Percentiles rank a stretch among this genome's conserved stretches.
These are phyloP conservation scores for Glutinoglossum americanum DNA, from an alignment of 495 filamentous ascomycete genomes.

Conservation along the genomic window DNA sequence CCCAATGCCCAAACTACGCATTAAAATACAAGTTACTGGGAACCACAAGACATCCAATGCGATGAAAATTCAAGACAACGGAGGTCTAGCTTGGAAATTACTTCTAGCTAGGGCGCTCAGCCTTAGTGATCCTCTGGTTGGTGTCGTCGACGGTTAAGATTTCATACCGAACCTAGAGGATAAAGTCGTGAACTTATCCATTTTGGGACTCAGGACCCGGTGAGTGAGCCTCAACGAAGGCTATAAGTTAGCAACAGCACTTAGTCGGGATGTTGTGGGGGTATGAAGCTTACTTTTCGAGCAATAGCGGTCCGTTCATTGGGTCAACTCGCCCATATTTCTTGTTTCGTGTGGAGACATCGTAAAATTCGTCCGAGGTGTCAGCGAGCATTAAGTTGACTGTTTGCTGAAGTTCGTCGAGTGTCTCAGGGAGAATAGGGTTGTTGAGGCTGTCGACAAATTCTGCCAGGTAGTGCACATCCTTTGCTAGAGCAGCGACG, in stretches of 20 bases:
- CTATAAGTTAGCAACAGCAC: background rate
- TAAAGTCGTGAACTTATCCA: slow-evolving; percentile 4
- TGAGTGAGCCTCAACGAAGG: slow-evolving; percentile 3
- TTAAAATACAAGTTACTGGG: background rate
- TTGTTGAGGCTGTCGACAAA: slow-evolving; percentile 73
- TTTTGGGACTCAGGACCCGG: background rate
- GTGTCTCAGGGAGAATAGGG: slow-evolving; percentile 57
- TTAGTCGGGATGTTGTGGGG: background rate
- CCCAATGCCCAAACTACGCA: background rate
- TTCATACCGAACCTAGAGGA: slow-evolving; percentile 8
- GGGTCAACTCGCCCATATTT: slow-evolving; percentile 89
- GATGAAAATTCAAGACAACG: background rate
- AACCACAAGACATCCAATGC: background rate
- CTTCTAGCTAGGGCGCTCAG: background rate
- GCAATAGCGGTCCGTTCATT: slow-evolving; percentile 57
- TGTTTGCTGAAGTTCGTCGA: slow-evolving; percentile 87
- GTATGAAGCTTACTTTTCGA: slow-evolving; percentile 52
- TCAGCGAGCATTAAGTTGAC: slow-evolving; percentile 68
- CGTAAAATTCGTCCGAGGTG: slow-evolving; percentile 86
- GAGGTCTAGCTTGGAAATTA: background rate
- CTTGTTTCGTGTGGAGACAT: slow-evolving; percentile 63
- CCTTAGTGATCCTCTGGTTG: background rate
- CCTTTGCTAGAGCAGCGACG: slow-evolving; percentile 54
- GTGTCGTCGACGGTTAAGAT: background rate
- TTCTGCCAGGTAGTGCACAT: slow-evolving; percentile 58